These are phyloP conservation scores for Globisporangium ultimum DNA, from an alignment of 352 stramenopile genomes.

Conservation along the genomic window DNA sequence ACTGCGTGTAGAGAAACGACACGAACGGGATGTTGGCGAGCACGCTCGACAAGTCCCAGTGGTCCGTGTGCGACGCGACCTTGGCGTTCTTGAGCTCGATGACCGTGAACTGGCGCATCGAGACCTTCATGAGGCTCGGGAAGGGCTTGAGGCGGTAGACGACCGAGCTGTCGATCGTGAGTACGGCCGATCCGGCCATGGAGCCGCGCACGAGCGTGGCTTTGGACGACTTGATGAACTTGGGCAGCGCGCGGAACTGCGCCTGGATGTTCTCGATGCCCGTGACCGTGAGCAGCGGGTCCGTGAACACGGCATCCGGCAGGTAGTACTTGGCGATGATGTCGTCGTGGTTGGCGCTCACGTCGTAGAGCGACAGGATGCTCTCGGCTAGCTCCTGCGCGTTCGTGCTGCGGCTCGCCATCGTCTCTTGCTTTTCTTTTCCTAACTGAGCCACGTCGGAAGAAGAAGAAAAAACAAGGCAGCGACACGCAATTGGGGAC, in stretches of 20 bases:
- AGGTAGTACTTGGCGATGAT: constrained; percentile 80
- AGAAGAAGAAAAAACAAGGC: no score
- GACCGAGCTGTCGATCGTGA: constrained; percentile 81
- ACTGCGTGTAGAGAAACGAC: constrained; percentile 77
- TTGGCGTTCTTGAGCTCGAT: constrained; percentile 81
- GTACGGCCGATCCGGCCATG: constrained; percentile 73
- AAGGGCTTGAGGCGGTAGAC: constrained; percentile 75
- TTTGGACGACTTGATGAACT: constrained; percentile 76
- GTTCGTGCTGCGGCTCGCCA: constrained; percentile 66
- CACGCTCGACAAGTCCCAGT: constrained; percentile 84
- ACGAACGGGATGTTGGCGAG: constrained; percentile 74
- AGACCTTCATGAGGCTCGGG: constrained; percentile 67
- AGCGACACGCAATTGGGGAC: no score
- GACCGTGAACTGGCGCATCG: constrained; percentile 77
- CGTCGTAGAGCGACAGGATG: constrained; percentile 83
- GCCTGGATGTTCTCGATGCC: constrained; percentile 82
- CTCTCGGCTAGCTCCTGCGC: constrained; percentile 75
- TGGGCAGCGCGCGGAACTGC: constrained; percentile 77
- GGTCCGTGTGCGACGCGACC: constrained; percentile 78
- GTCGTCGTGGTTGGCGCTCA: constrained; percentile 57
- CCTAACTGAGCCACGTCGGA: no score
- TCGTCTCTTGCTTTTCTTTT: constrained; percentile 11
- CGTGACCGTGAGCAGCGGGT: constrained; percentile 70
- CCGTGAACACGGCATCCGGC: constrained; percentile 72
- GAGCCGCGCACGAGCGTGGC: constrained; percentile 76